These are phyloP conservation scores for Spathaspora passalidarum DNA, from an alignment of 805 yeast genomes.

Conservation along the genomic window DNA sequence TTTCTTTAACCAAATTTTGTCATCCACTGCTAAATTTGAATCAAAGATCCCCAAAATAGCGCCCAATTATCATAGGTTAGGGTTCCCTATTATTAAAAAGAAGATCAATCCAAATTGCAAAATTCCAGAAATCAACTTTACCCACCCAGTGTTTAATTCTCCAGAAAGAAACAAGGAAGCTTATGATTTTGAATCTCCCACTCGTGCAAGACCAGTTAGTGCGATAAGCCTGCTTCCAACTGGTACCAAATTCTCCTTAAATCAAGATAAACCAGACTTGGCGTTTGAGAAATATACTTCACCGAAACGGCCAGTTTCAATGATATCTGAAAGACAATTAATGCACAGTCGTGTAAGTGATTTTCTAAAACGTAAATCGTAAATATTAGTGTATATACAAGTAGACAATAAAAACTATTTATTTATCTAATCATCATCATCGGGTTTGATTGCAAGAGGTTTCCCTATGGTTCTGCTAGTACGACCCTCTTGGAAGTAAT, in stretches of 20 bases:
- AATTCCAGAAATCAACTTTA: constrained; percentile 11
- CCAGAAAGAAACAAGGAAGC: constrained; percentile 10
- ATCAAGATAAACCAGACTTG: not conserved
- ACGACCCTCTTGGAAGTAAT: constrained; percentile 42
- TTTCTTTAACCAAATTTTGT: not conserved
- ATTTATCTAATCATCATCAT: not conserved
- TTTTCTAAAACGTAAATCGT: not conserved
- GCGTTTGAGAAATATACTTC: not conserved
- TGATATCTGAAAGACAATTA: no score
- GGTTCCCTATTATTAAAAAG: constrained; percentile 25
- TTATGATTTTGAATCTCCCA: not conserved
- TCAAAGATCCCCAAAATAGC: constrained; percentile 26
- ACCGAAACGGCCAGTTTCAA: not conserved
- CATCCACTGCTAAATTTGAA: constrained; percentile 3
- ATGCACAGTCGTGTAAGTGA: no score
- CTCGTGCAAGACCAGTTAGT: not conserved
- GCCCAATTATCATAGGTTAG: constrained; percentile 16
- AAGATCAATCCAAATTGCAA: constrained; percentile 1
- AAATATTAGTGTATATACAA: not conserved
- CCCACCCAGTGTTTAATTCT: constrained; percentile 31
- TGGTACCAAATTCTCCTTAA: not conserved
- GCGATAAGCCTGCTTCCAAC: not conserved
- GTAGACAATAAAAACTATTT: no score
- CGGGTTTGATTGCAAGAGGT: not conserved
- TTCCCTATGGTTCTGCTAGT: constrained; percentile 38